Conservation (phyloP, 306 rosid genomes). For the Pyrus pyrifolia region DNA sequence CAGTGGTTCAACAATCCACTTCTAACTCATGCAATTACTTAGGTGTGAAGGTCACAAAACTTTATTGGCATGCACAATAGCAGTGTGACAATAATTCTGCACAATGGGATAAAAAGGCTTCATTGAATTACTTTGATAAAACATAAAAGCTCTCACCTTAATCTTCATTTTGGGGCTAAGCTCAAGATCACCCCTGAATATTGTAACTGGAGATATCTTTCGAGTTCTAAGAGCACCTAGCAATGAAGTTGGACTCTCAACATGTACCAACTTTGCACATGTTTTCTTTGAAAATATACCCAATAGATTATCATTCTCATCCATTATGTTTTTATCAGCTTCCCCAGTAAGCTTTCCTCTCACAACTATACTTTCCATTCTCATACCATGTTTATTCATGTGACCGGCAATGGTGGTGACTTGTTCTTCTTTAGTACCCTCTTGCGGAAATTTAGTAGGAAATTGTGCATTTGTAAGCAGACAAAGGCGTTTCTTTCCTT, state of each 20-base stretch:
- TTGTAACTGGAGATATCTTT: constrained; percentile 56
- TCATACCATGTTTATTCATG: constrained; percentile 68
- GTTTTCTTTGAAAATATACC: constrained; percentile 64
- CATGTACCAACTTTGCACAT: constrained; percentile 54
- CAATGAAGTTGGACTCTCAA: constrained; percentile 61
- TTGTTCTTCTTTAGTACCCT: constrained; percentile 84
- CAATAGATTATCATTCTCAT: constrained; percentile 66
- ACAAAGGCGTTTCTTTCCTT: constrained; percentile 75
- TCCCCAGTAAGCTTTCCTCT: constrained; percentile 49
- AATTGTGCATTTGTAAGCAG: constrained; percentile 71
- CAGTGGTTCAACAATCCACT: neutral
- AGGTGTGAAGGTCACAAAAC: neutral
- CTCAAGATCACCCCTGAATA: constrained; percentile 84
- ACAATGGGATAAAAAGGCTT: neutral
- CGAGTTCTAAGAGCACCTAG: constrained; percentile 77
- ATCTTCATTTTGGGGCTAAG: constrained; percentile 56
- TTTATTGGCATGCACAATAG: neutral
- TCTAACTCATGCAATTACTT: neutral
- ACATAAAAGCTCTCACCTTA: constrained; percentile 50
- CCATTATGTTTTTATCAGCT: constrained; percentile 40
- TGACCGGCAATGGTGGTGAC: constrained; percentile 64
- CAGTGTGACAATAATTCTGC: neutral
- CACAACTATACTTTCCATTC: constrained; percentile 70
- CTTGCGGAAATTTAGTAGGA: constrained; percentile 61
- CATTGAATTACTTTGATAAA: constrained; percentile 10